Percentiles rank a stretch among this genome's conserved stretches.
Conservation (phyloP, 139 green algal genomes). For the Gonium pectorale region DNA sequence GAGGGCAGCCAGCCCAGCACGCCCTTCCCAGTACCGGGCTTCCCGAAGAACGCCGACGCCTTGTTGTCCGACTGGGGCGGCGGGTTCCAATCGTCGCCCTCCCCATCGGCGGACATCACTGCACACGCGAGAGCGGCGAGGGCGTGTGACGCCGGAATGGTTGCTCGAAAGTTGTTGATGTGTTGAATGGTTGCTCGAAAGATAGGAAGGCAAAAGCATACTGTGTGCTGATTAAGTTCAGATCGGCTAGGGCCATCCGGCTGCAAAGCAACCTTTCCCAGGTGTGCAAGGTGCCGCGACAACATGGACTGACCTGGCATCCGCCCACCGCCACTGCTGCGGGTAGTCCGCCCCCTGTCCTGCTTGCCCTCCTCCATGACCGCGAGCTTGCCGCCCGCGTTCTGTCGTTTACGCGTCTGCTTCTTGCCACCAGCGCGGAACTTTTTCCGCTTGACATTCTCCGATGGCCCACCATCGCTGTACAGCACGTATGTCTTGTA, state of each 20-base stretch:
- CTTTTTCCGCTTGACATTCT: conserved; percentile 74
- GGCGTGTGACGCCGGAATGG: no score
- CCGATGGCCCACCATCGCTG: conserved; percentile 70
- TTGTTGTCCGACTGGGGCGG: neutral
- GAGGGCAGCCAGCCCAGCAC: conserved; percentile 49
- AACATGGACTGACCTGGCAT: conserved; percentile 6
- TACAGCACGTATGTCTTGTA: conserved; percentile 97
- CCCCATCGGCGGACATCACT: conserved; percentile 12
- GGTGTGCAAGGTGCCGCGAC: no score
- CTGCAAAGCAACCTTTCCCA: no score
- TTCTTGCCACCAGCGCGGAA: conserved; percentile 56
- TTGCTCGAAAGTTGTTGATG: no score
- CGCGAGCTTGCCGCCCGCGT: neutral
- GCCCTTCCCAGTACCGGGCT: conserved; percentile 32
- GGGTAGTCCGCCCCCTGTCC: neutral
- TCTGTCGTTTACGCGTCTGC: conserved; percentile 30
- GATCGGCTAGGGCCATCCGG: no score
- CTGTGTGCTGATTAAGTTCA: no score
- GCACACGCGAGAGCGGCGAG: no score
- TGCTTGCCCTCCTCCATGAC: conserved; percentile 31
- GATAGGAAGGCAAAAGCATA: no score
- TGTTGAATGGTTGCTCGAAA: no score
- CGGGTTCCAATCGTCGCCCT: conserved; percentile 32
- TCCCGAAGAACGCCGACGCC: conserved; percentile 10
- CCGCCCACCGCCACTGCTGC: neutral